phyloP scores from a whole-genome alignment of 192 early-diverging fungal genomes.

The Coemansia sp. region DNA sequence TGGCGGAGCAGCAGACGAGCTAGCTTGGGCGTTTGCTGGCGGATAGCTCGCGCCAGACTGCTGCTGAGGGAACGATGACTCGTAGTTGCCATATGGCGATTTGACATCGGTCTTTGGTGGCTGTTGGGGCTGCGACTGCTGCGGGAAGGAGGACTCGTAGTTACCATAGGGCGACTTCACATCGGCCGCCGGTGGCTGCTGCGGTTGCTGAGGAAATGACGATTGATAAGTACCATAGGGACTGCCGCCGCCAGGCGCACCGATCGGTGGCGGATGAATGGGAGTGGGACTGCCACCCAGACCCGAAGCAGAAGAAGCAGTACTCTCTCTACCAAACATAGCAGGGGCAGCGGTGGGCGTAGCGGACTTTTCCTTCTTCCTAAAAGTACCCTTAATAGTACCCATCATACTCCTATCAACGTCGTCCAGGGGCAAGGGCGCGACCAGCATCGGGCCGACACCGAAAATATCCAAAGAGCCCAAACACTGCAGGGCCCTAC shows the following conservation, averaged over 20 bases:
- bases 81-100: constrained; percentile 24
- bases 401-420: constrained; percentile 32
- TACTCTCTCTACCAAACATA: constrained; percentile 21
- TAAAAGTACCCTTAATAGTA: constrained; percentile 46
- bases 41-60: neutral
- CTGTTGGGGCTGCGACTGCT: neutral
- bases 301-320: constrained; percentile 6
- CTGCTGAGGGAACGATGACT: constrained; percentile 19
- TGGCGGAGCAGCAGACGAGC: constrained; percentile 12
- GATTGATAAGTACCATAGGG: constrained; percentile 26
- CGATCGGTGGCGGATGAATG: neutral
- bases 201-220: constrained; percentile 7
- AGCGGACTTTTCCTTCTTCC: constrained; percentile 48
- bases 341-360: constrained; percentile 23
- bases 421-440: constrained; percentile 33
- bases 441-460: constrained; percentile 32
- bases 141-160: constrained; percentile 24
- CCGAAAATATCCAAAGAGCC: constrained; percentile 40
- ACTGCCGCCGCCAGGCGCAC: constrained; percentile 1
- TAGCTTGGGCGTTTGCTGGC: constrained; percentile 6
- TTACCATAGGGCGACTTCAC: constrained; percentile 19
- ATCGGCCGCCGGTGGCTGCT: neutral
- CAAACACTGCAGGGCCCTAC: constrained; percentile 25
- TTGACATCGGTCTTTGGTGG: neutral
- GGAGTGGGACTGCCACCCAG: neutral